Evolutionary conservation across 2,329 filamentous ascomycete species (phyloP).

Genomic region (Calonectria multiphialidica): DNA sequence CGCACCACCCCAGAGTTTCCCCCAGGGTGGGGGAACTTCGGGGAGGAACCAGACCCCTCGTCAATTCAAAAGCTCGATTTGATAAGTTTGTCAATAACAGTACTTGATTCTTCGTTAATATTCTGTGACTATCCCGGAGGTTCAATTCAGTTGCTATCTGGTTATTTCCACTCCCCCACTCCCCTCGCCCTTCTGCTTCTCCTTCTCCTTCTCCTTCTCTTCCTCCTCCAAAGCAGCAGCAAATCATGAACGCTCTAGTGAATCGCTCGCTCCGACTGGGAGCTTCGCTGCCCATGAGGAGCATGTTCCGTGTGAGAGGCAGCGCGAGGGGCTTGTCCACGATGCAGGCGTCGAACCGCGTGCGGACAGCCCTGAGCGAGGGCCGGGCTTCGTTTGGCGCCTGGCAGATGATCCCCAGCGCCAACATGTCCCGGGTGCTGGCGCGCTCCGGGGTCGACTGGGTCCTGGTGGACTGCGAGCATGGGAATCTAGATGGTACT

Average conservation of each 20-base stretch:
- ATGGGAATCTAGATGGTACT: slow-evolving; percentile 63
- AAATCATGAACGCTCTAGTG: slow-evolving; percentile 33
- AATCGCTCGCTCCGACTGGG: slow-evolving; percentile 31
- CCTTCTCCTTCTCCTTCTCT: too few species aligned
- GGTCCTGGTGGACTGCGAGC: slow-evolving; percentile 71
- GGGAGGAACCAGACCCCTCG: background rate
- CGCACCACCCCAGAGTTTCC: slow-evolving; percentile 28
- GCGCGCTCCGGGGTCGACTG: slow-evolving; percentile 74
- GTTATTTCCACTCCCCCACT: background rate
- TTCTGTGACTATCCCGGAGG: background rate
- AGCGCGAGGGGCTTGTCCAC: slow-evolving; percentile 31
- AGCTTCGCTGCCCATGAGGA: slow-evolving; percentile 26
- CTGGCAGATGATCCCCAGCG: slow-evolving; percentile 74
- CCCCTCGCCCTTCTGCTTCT: too few species aligned
- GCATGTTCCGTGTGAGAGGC: slow-evolving; percentile 19
- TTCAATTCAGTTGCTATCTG: background rate
- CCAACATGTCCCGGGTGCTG: slow-evolving; percentile 69
- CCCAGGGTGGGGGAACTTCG: slow-evolving; percentile 15
- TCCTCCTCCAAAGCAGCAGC: background rate
- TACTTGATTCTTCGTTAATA: background rate
- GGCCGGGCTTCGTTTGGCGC: slow-evolving; percentile 65
- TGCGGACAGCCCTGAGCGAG: slow-evolving; percentile 63
- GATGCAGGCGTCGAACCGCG: slow-evolving; percentile 60
- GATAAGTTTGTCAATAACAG: background rate
- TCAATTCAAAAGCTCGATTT: background rate